phyloP scores from a whole-genome alignment of 2,329 filamentous ascomycete species.

The Penicillium vulpinum region DNA sequence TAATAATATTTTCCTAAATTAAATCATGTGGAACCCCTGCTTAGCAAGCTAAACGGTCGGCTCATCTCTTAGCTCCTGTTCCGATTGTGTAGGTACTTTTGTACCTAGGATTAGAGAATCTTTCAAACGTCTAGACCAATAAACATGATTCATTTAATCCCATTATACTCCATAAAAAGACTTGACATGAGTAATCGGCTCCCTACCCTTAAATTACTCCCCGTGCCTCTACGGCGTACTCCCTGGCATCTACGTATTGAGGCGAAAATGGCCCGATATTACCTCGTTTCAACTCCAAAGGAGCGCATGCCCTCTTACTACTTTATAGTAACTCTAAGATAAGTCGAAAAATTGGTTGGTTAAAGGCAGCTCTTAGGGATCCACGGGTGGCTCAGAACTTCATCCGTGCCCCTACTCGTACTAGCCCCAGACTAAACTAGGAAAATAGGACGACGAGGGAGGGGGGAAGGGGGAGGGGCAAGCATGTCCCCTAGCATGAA shows the following conservation, averaged over 20 bases:
- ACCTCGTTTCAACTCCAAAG: background rate
- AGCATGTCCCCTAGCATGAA: background rate
- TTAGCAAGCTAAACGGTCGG: background rate
- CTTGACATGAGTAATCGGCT: background rate
- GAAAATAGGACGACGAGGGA: background rate
- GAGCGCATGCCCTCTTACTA: background rate
- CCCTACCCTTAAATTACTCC: too few species aligned
- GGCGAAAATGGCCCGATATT: background rate
- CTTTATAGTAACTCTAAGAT: background rate
- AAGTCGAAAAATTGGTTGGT: background rate
- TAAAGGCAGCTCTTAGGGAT: background rate
- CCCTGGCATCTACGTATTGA: background rate
- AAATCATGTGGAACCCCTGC: background rate
- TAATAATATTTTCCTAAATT: background rate
- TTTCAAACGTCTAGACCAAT: background rate
- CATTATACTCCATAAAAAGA: background rate
- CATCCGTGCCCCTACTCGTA: too few species aligned
- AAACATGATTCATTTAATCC: background rate
- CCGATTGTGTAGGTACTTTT: too few species aligned
- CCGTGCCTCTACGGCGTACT: too few species aligned
- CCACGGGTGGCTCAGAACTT: background rate
- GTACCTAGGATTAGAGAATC: background rate
- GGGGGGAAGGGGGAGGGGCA: background rate
- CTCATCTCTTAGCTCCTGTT: background rate
- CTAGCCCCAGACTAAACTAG: background rate